Conservation (phyloP, 306 rosid species). For the Cucurbita moschata region DNA sequence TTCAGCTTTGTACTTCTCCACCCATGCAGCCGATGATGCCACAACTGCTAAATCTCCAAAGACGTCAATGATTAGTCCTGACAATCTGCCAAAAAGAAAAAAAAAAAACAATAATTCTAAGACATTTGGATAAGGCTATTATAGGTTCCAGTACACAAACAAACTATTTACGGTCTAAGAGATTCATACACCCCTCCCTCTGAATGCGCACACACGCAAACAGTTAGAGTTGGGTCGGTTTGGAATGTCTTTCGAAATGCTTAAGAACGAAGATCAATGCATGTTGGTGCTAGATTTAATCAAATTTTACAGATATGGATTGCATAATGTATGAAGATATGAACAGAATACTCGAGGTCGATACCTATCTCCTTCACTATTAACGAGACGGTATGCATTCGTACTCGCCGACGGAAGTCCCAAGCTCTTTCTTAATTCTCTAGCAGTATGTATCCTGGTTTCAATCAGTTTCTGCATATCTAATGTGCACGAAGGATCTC, state of each 20-base stretch:
- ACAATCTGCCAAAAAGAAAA: conserved; percentile 34
- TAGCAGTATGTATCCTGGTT: conserved; percentile 50
- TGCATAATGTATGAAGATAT: not conserved
- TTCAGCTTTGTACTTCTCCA: conserved; percentile 72
- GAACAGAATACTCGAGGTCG: not conserved
- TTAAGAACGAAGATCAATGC: not conserved
- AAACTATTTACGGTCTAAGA: not conserved
- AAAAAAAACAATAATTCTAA: not conserved
- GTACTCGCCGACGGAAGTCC: conserved; percentile 69
- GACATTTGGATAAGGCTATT: not conserved
- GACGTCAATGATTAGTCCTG: conserved; percentile 70
- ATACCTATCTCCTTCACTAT: conserved; percentile 92
- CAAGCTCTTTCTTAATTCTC: conserved; percentile 50
- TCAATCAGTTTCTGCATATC: conserved; percentile 67
- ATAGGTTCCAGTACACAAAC: not conserved
- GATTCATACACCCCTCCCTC: too few species aligned
- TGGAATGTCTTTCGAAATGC: not conserved
- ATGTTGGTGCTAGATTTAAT: not conserved
- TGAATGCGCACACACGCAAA: too few species aligned
- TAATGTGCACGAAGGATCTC: conserved; percentile 47
- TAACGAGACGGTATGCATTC: conserved; percentile 68
- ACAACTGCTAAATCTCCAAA: conserved; percentile 89
- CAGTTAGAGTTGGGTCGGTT: not conserved
- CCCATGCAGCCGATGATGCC: conserved; percentile 98
- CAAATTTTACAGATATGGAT: not conserved